Evolutionary conservation across 805 yeast species (phyloP).

Genomic region (Ogataea dorogensis): DNA sequence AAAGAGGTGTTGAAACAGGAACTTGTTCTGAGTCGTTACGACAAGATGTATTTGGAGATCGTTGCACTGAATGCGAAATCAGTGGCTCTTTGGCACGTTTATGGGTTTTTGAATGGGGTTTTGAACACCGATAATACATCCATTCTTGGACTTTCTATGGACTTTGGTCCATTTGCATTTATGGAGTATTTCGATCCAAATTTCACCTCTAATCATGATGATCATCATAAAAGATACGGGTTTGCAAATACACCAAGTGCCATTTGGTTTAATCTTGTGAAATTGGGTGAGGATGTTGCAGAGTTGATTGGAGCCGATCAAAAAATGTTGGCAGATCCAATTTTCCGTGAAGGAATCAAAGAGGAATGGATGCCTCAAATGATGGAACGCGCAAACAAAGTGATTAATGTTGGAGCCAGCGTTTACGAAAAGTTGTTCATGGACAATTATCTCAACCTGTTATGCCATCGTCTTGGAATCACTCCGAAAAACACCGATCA

Average conservation of each 20-base stretch:
- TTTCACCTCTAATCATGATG: conserved; percentile 91
- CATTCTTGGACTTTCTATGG: conserved; percentile 81
- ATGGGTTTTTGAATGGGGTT: conserved; percentile 93
- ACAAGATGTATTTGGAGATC: conserved; percentile 67
- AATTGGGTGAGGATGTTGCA: conserved; percentile 81
- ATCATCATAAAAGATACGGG: conserved; percentile 65
- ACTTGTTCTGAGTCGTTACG: conserved; percentile 55
- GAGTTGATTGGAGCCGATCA: conserved; percentile 76
- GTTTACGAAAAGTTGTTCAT: conserved; percentile 65
- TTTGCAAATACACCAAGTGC: conserved; percentile 82
- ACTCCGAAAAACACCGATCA: conserved; percentile 40
- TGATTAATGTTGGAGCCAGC: conserved; percentile 63
- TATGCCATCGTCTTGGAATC: conserved; percentile 72
- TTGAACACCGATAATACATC: conserved; percentile 93
- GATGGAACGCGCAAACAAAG: conserved; percentile 57
- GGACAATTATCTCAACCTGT: conserved; percentile 50
- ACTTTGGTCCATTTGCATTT: conserved; percentile 93
- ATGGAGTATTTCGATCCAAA: conserved; percentile 81
- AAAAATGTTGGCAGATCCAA: conserved; percentile 43
- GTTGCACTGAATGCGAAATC: conserved; percentile 71
- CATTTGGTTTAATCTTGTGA: conserved; percentile 89
- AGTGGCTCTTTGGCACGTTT: conserved; percentile 84
- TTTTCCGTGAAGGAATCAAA: conserved; percentile 40
- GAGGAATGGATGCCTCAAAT: conserved; percentile 52
- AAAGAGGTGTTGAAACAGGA: conserved; percentile 10